These are phyloP conservation scores for Fraxinus baroniana DNA, from an alignment of 305 asterid genomes.

Conservation along the genomic window DNA sequence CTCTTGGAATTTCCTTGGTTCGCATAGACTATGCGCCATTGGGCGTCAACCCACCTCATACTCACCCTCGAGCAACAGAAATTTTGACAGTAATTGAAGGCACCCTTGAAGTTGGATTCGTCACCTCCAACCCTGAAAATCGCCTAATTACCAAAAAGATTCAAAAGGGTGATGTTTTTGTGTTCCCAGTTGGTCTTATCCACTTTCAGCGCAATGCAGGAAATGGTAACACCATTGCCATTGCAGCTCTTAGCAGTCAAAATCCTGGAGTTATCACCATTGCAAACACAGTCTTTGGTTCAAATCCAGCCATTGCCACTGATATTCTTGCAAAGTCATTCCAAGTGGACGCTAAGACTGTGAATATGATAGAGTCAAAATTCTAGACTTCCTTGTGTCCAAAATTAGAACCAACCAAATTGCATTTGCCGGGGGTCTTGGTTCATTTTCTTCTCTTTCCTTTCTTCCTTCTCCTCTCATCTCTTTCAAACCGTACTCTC, in stretches of 20 bases:
- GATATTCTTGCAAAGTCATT: slow-evolving; percentile 12
- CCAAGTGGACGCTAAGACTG: not conserved
- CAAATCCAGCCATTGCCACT: not conserved
- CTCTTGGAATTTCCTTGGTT: slow-evolving; percentile 29
- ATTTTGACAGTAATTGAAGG: slow-evolving; percentile 3
- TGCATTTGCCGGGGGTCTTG: too few species aligned
- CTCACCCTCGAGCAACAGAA: slow-evolving; percentile 12
- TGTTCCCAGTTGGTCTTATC: not conserved
- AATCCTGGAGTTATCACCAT: not conserved
- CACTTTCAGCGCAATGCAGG: slow-evolving; percentile 6
- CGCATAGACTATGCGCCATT: slow-evolving; percentile 28
- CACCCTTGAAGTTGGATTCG: not conserved
- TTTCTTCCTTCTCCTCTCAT: too few species aligned
- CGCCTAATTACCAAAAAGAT: slow-evolving; percentile 4
- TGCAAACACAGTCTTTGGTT: not conserved
- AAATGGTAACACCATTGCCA: not conserved
- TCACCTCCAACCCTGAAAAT: not conserved
- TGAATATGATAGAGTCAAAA: not conserved
- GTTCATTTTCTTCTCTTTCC: too few species aligned
- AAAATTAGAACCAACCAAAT: not conserved
- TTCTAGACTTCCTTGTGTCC: not conserved
- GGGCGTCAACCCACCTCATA: slow-evolving; percentile 28
- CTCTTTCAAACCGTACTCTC: too few species aligned
- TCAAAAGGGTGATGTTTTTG: slow-evolving; percentile 1
- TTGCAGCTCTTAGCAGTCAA: slow-evolving; percentile 5